Evolutionary conservation across 2,329 filamentous ascomycete species (phyloP), one percentile per base, ranked within the genome.

Genomic region (Trichoderma sp.): DNA sequence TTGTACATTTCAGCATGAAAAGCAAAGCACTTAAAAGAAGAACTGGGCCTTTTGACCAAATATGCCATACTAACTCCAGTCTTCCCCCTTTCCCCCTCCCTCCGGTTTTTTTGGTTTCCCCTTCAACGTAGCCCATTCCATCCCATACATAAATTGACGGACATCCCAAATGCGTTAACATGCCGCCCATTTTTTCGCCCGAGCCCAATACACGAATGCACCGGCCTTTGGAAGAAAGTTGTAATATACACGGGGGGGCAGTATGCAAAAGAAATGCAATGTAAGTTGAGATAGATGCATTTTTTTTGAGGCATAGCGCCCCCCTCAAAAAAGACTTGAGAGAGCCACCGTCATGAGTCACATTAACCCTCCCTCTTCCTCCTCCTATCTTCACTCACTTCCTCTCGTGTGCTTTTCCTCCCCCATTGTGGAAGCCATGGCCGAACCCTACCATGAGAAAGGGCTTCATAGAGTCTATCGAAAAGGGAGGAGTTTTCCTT

Each of bases 1-100:
- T 77, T 76, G 77, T 79, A 79, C 76, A 79, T 69, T 69, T 78
- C 74, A 76, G 78, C 77, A 78, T 78, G 72, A 76, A 73, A 73
- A 59, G 68, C 43, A 63, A 63, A 69, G 47, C 32, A 67, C 39
- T 39, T 55, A 63, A 43, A 63, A 43, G 39, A 43, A 68, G 34
- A 34, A 34, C 53, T 67, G 47, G 28, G 43, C 64, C 70, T 36
- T 36, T 71, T 71, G 28, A 30, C 43, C 64, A 34, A 62, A 53
- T 17, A 64, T 72, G 71, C 67, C 34, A 43, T 63, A 65, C 55
- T 43, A 64, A 72, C 47, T 34, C 28, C 30, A 72, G 32, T 15
- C 28, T 17, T 28, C 26, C 28, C 50, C 4, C 53, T 43, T 43
- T 15, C 13, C 30, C 15, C 53, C 4, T 15, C 53, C 12, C 5